Evolutionary conservation across 352 stramenopile genomes (phyloP).

Genomic region (Salisapilia sapeloensis): DNA sequence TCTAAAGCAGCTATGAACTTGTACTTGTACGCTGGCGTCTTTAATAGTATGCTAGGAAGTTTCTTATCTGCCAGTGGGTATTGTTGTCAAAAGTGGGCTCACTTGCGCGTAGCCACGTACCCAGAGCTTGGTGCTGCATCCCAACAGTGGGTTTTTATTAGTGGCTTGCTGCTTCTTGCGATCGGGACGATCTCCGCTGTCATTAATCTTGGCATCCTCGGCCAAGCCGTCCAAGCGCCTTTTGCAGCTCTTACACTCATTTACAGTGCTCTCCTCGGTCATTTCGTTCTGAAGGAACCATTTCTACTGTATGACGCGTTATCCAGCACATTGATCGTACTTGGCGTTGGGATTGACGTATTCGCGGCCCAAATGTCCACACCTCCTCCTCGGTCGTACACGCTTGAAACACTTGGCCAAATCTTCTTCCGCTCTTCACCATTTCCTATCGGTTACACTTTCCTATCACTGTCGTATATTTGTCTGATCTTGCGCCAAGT

Average conservation of each 20-base stretch:
- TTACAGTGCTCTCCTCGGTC: conserved; percentile 51
- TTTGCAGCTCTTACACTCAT: conserved; percentile 68
- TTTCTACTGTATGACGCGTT: conserved; percentile 28
- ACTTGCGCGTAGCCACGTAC: conserved; percentile 28
- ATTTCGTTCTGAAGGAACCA: conserved; percentile 37
- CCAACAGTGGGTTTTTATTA: conserved; percentile 37
- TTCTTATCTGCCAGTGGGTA: conserved; percentile 67
- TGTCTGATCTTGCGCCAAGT: conserved; percentile 36
- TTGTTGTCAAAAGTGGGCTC: conserved; percentile 62
- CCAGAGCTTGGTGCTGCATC: conserved; percentile 32
- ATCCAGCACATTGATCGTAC: conserved; percentile 42
- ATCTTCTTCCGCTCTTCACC: conserved; percentile 36
- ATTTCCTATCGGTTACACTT: conserved; percentile 31
- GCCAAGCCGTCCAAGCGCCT: conserved; percentile 57
- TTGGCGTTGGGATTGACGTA: conserved; percentile 42
- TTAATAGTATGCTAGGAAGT: conserved; percentile 58
- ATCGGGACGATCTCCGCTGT: conserved; percentile 56
- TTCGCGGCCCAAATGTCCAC: conserved; percentile 27
- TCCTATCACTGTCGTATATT: conserved; percentile 25
- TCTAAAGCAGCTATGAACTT: conserved; percentile 6
- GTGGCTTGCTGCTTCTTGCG: conserved; percentile 33
- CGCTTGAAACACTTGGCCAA: conserved; percentile 21
- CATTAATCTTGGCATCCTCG: conserved; percentile 52
- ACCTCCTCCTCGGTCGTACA: conserved; percentile 28
- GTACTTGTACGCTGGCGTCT: conserved; percentile 44